Base-by-base conservation (phyloP, 2,329 filamentous ascomycete genomes). In the Rhynchosporium graminicola region DNA sequence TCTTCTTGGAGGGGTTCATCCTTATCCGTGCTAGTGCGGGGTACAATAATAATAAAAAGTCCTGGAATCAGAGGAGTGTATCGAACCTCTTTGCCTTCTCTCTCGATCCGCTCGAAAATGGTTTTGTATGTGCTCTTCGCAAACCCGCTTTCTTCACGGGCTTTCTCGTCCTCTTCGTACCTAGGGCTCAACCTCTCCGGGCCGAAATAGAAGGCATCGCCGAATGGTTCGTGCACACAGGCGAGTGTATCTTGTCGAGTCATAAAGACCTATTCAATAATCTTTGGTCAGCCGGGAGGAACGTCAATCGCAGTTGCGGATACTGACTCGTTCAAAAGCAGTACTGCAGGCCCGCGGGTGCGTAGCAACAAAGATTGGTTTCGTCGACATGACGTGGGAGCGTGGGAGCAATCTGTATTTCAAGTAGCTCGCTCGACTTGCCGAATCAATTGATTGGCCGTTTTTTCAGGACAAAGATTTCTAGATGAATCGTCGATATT, bases 341-440 rank as follows among this genome's bases (percentile, higher is more conserved):
- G 95, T 98, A 62, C 93, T 97, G 80, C 93, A 97, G 68, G 94
- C 92, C 77, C 95, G 84, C 42, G 95, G 95, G 78, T 98, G 94
- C 71, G 95, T 98, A 62, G 89, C 92, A 73, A 95, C 87, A 76
- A 98, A 98, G 76, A 98, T 91, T 45, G 91, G 89, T 74, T 87
- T 95, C 76, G 79, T 83, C 70, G 88, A 87, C 89, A 92, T 93
- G 68, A 68, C 48, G 31, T 43, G 20, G 20, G 20, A 51, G 38
- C 42, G 36, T 58, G 50, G 36, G 60, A 68, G 68, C 67, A 68
- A 61, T 69, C 70, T 70, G 50, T 73, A 64, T 71, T 67, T 57
- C 69, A 72, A 71, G 69, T 36, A 61, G 66, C 66, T 67, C 65
- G 54, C 42, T 4, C 61, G 20, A 12, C 40, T 47, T 64, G 51